These are phyloP conservation scores for Dovyalis caffra DNA, from an alignment of 345 rosid genomes.

Conservation along the genomic window DNA sequence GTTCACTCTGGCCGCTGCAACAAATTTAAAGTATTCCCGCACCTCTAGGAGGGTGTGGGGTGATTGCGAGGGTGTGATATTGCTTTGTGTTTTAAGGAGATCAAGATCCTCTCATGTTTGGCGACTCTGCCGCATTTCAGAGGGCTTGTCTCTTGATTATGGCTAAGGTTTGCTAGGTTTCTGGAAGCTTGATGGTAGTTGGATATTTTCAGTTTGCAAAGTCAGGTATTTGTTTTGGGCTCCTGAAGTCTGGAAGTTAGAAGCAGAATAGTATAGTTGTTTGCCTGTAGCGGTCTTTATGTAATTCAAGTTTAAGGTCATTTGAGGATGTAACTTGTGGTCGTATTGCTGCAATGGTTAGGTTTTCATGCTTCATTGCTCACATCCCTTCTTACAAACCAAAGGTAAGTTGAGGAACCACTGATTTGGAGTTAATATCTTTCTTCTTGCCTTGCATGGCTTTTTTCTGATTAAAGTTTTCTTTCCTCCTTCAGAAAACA, in stretches of 20 bases:
- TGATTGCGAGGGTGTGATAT: constrained; percentile 47
- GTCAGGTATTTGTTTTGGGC: constrained; percentile 20
- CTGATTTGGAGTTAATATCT: constrained; percentile 15
- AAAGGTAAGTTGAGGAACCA: constrained; percentile 48
- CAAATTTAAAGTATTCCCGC: constrained; percentile 67
- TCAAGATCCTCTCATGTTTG: constrained; percentile 80
- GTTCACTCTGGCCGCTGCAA: constrained; percentile 99
- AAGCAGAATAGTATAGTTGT: constrained; percentile 14
- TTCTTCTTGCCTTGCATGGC: neutral
- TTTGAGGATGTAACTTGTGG: constrained; percentile 37
- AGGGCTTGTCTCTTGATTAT: constrained; percentile 87
- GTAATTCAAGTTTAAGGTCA: constrained; percentile 14
- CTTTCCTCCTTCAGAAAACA: constrained; percentile 36
- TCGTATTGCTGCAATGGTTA: constrained; percentile 55
- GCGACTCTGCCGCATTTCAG: constrained; percentile 86
- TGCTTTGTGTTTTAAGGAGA: constrained; percentile 63
- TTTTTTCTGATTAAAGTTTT: constrained; percentile 14
- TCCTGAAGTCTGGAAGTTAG: constrained; percentile 27
- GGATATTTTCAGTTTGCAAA: constrained; percentile 15
- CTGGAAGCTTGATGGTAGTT: constrained; percentile 27
- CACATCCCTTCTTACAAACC: constrained; percentile 47
- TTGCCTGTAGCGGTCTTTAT: constrained; percentile 13
- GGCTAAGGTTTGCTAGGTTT: constrained; percentile 64
- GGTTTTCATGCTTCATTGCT: constrained; percentile 84
- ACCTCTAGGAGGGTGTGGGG: constrained; percentile 95